These are phyloP conservation scores for Alternaria sp. DNA, from an alignment of 2,329 filamentous ascomycete genomes.

Conservation along the genomic window DNA sequence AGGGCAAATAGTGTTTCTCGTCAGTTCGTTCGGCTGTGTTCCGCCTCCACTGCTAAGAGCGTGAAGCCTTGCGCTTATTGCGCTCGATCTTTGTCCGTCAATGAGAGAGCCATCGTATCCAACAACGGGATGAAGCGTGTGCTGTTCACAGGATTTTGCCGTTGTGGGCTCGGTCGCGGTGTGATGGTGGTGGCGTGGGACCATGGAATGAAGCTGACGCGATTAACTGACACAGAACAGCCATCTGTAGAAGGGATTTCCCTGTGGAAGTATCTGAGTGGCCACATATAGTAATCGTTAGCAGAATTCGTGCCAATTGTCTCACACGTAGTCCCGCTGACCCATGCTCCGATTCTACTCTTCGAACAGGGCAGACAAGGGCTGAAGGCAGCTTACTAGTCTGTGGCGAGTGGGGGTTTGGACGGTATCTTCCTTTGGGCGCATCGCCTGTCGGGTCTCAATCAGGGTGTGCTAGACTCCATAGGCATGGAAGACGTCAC, in stretches of 20 bases:
- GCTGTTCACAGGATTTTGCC: neutral
- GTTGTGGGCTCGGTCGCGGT: neutral
- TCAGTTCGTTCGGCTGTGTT: neutral
- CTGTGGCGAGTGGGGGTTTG: neutral
- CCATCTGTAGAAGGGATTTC: neutral
- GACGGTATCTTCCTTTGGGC: neutral
- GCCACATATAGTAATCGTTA: neutral
- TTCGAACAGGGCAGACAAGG: neutral
- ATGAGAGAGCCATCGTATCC: neutral
- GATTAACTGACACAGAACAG: neutral
- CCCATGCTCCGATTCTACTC: neutral
- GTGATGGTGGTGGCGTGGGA: neutral
- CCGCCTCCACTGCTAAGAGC: neutral
- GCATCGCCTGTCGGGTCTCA: neutral
- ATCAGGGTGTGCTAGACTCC: neutral
- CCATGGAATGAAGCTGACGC: neutral
- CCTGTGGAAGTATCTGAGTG: neutral
- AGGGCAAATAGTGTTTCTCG: neutral
- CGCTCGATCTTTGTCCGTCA: neutral
- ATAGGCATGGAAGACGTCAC: neutral
- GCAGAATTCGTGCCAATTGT: neutral
- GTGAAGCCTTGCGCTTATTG: neutral
- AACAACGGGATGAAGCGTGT: neutral
- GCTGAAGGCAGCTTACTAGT: neutral
- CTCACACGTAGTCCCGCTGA: neutral